These are phyloP conservation scores for Aspergillus wentii DNA, from an alignment of 495 filamentous ascomycete genomes.

Conservation along the genomic window DNA sequence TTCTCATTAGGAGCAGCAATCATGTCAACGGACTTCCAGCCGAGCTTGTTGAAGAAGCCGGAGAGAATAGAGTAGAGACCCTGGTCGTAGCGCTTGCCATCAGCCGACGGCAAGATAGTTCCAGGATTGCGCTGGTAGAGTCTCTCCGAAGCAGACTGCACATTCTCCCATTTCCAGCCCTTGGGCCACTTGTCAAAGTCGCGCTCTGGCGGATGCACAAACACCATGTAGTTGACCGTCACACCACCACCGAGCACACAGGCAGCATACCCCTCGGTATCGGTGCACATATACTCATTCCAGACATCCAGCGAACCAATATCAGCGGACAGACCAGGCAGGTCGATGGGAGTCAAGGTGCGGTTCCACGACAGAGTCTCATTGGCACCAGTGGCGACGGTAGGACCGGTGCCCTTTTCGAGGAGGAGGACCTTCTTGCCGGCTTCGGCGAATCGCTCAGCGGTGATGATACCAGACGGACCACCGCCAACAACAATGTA, in stretches of 20 bases:
- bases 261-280: constrained; percentile 67
- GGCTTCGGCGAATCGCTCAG: constrained; percentile 60
- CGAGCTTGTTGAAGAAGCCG: constrained; percentile 47
- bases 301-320: constrained; percentile 18
- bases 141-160: constrained; percentile 49
- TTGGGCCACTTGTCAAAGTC: constrained; percentile 71
- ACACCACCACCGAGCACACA: constrained; percentile 69
- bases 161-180: constrained; percentile 65
- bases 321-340: constrained; percentile 58
- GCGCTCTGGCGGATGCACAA: constrained; percentile 47
- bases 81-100: constrained; percentile 66
- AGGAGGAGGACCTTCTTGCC: constrained; percentile 41
- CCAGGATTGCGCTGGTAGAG: constrained; percentile 69
- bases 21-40: constrained; percentile 59
- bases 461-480: constrained; percentile 39
- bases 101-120: constrained; percentile 59
- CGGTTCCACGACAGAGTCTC: constrained; percentile 25
- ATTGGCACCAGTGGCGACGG: constrained; percentile 23
- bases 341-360: constrained; percentile 65
- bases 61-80: constrained; percentile 57
- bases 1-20: constrained; percentile 59
- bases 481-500: constrained; percentile 33
- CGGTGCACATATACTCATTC: constrained; percentile 46
- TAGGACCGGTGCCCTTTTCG: constrained; percentile 30
- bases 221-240: constrained; percentile 60